Conservation (phyloP, 2,329 filamentous ascomycete genomes). For the Neocucurbitaria cava region DNA sequence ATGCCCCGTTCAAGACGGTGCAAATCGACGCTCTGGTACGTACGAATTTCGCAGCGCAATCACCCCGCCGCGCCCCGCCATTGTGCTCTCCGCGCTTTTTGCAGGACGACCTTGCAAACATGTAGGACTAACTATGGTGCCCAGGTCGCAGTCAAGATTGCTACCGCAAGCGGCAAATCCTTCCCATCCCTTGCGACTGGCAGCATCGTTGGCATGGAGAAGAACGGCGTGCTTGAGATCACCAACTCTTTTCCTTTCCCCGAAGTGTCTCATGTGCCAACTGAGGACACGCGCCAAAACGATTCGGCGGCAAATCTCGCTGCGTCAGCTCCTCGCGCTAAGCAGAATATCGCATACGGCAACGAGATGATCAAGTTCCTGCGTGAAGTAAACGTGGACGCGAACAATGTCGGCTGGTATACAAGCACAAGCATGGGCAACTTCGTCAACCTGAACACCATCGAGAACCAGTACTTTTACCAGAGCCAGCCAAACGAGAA, state of each 20-base stretch:
- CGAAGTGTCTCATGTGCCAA: constrained; percentile 72
- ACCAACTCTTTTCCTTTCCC: constrained; percentile 97
- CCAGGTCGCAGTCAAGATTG: constrained; percentile 96
- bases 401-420: constrained; percentile 98
- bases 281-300: constrained; percentile 47
- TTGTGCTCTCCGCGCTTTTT: constrained; percentile 20
- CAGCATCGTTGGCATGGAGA: constrained; percentile 92
- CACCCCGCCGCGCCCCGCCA: constrained; percentile 41
- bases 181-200: constrained; percentile 92
- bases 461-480: constrained; percentile 98
- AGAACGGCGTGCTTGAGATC: constrained; percentile 79
- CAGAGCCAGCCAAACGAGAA: constrained; percentile 89
- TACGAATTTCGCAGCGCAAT: constrained; percentile 43
- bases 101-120: not conserved
- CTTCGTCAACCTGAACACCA: constrained; percentile 91
- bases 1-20: constrained; percentile 76
- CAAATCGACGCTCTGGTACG: constrained; percentile 94
- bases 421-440: constrained; percentile 98
- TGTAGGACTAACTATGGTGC: constrained; percentile 26
- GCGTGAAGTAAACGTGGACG: constrained; percentile 97
- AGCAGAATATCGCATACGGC: constrained; percentile 87
- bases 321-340: constrained; percentile 87
- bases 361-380: constrained; percentile 97
- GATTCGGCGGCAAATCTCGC: constrained; percentile 64
- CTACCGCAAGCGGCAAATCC: constrained; percentile 87